Evolutionary conservation across 768 basidiomycete species (phyloP), one percentile per base, ranked within the genome.

Genomic region (Boletus coccyginus): DNA sequence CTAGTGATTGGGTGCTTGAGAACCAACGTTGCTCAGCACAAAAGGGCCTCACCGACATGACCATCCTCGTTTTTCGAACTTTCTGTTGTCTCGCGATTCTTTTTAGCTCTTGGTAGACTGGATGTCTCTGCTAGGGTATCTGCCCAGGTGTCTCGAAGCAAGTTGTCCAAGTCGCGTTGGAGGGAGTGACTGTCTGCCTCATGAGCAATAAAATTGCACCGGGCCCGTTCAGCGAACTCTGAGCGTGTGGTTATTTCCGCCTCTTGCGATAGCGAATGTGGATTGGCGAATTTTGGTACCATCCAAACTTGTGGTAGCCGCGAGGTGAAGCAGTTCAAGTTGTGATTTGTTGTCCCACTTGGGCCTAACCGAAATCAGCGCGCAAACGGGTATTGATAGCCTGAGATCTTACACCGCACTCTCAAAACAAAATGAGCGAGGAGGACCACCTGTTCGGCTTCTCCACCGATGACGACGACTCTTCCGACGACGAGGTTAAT

Each of bases 401-500:
- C 21, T 21, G 21, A 21, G 27, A 27, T 27, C 27, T 27, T 6
- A 27, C 27, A 6, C 24, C 27, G 4, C 24, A 39, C 46, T 4
- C 27, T 13, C 33, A 27, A 38, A 17, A 52, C 19, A 33, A 53
- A n/a, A 67, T 67, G 66, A 70, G 59, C 19, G 66, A 69, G 27
- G 77, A 80, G n/a, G 74, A 80, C 7, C 78, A 81, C 48, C 61
- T 92, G 17, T 79, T 85, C 57, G 90, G 88, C 13, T 90, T 92
- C 68, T 88, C 88, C 1, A 85, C 87, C 7, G 89, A 90, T 61
- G 86, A 86, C 46, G 83, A 86, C 50, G 82, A 82, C 53, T 87
- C 88, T 35, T 91, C 89, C 10, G 92, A 92, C 53, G 93, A 92
- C 27, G 90, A 91, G 57, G 80, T 81, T 13, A 71, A 73, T 27